Evolutionary conservation across 2,329 filamentous ascomycete species (phyloP).

Genomic region (Ramularia endophylla): DNA sequence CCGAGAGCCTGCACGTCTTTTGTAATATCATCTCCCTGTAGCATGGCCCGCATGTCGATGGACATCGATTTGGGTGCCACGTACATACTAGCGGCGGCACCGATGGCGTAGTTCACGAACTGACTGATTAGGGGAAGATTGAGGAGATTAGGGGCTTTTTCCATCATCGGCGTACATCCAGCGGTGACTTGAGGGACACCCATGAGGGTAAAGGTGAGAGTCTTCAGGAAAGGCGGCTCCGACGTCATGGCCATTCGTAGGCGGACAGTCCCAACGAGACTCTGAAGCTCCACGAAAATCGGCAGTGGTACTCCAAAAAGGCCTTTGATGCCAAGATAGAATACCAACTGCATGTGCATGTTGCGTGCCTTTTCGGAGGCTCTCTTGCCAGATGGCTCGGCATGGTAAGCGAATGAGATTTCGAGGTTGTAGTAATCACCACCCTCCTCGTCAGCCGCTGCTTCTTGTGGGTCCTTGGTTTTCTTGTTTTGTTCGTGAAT

Average conservation of each 20-base stretch:
- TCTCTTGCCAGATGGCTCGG: constrained; percentile 63
- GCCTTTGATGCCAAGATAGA: constrained; percentile 85
- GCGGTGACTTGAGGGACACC: constrained; percentile 84
- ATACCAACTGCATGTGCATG: constrained; percentile 95
- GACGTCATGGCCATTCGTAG: constrained; percentile 80
- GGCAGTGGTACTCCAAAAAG: constrained; percentile 84
- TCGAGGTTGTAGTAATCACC: constrained; percentile 93
- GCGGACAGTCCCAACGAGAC: constrained; percentile 82
- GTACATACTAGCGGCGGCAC: constrained; percentile 81
- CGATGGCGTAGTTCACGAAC: constrained; percentile 94
- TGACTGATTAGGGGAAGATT: constrained; percentile 91
- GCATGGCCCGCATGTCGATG: constrained; percentile 81
- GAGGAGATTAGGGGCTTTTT: constrained; percentile 81
- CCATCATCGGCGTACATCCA: constrained; percentile 87
- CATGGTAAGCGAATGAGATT: constrained; percentile 84
- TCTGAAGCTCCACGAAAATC: constrained; percentile 83
- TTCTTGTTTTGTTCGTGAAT: constrained; percentile 74
- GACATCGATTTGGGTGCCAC: constrained; percentile 87
- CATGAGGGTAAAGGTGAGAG: constrained; percentile 89
- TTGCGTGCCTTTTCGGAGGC: constrained; percentile 76
- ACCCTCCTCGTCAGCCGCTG: constrained; percentile 82
- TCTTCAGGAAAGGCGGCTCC: constrained; percentile 87
- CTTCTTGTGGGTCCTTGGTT: constrained; percentile 77
- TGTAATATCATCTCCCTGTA: constrained; percentile 84
- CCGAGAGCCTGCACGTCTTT: constrained; percentile 84